Percentiles rank a stretch among this genome's conserved stretches.
Conservation (phyloP, 1,139 yeast species). For the Lodderomyces orthopsilosis region DNA sequence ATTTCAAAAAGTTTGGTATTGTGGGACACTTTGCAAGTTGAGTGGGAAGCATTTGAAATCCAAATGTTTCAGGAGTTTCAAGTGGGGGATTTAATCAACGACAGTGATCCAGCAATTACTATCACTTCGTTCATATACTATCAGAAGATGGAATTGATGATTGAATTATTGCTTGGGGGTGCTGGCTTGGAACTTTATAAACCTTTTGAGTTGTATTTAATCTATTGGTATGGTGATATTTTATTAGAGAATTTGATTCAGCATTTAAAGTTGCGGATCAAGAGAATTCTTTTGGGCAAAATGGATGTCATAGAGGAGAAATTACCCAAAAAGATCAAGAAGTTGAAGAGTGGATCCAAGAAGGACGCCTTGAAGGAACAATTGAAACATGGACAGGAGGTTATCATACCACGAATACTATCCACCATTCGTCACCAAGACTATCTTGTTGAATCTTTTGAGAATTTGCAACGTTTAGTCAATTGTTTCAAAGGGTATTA, state of each 20-base stretch:
- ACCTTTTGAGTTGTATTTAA: conserved; percentile 63
- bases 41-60: conserved; percentile 52
- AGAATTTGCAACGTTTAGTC: conserved; percentile 35
- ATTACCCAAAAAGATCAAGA: conserved; percentile 48
- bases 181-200: conserved; percentile 75
- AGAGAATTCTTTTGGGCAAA: conserved; percentile 34
- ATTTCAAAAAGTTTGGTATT: conserved; percentile 52
- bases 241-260: conserved; percentile 48
- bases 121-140: conserved; percentile 67
- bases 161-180: conserved; percentile 69
- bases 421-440: conserved; percentile 17
- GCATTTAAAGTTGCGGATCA: conserved; percentile 49
- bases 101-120: conserved; percentile 40
- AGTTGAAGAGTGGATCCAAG: conserved; percentile 43
- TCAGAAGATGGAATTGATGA: conserved; percentile 66
- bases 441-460: conserved; percentile 30
- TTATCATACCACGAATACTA: conserved; percentile 25
- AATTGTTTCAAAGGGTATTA: conserved; percentile 23
- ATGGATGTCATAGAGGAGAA: conserved; percentile 27
- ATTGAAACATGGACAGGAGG: conserved; percentile 18
- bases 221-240: conserved; percentile 67
- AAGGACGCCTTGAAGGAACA: conserved; percentile 31
- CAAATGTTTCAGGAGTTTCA: conserved; percentile 31
- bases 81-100: conserved; percentile 32
- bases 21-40: conserved; percentile 83